phyloP scores from a whole-genome alignment of 2,329 filamentous ascomycete genomes.

The Colletotrichum chlorophyti region DNA sequence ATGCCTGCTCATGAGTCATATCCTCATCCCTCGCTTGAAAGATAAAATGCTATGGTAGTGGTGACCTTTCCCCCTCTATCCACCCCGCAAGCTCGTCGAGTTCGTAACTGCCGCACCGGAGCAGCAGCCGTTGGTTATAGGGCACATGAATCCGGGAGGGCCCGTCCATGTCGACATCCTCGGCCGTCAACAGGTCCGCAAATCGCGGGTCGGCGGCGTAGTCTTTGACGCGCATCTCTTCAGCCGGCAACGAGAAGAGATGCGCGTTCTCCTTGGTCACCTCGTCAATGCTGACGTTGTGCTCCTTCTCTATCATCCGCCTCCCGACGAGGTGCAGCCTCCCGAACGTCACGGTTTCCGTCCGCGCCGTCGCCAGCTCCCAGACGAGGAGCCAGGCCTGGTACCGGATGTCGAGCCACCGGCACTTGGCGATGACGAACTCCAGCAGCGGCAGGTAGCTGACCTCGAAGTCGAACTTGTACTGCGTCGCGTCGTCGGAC shows the following conservation, averaged over 20 bases:
- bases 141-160: background rate
- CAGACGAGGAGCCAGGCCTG: slow-evolving; percentile 17
- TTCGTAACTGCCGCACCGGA: slow-evolving; percentile 20
- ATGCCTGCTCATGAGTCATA: too few species aligned
- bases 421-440: slow-evolving; percentile 25
- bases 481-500: background rate
- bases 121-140: slow-evolving; percentile 15
- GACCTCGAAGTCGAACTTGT: slow-evolving; percentile 13
- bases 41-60: too few species aligned
- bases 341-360: background rate
- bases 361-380: background rate
- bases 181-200: background rate
- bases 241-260: slow-evolving; percentile 21
- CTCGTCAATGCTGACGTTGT: slow-evolving; percentile 20
- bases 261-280: background rate
- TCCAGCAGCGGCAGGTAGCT: slow-evolving; percentile 21
- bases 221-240: slow-evolving; percentile 26
- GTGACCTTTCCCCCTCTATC: slow-evolving; percentile 1
- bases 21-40: too few species aligned
- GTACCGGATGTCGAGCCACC: slow-evolving; percentile 22
- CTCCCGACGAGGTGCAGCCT: slow-evolving; percentile 1
- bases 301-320: slow-evolving; percentile 16
- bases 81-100: slow-evolving; percentile 16
- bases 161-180: background rate
- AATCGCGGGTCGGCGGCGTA: slow-evolving; percentile 10